A percentile compares a stretch with the other conserved stretches of the same genome.
phyloP scores from a whole-genome alignment of 768 basidiomycete species.

The Termitomyces sp. region DNA sequence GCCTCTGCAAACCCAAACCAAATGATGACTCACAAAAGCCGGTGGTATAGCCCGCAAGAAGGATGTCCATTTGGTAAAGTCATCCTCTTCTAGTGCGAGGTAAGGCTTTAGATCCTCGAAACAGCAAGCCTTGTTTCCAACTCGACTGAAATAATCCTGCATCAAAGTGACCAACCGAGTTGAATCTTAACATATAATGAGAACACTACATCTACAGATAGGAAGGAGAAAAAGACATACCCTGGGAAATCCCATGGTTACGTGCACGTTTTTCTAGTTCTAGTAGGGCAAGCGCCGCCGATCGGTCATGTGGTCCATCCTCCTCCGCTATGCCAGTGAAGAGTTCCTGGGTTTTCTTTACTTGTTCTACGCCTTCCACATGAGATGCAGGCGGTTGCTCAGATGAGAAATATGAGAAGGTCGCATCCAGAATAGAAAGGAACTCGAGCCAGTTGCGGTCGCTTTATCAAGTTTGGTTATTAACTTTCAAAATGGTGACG shows the following conservation, averaged over 20 bases:
- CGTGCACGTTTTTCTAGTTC: conserved; percentile 68
- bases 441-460: conserved; percentile 90
- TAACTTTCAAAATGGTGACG: neutral
- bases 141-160: conserved; percentile 63
- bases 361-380: conserved; percentile 31
- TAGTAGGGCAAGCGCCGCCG: conserved; percentile 67
- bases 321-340: conserved; percentile 54
- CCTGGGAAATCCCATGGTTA: conserved; percentile 43
- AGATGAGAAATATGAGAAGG: conserved; percentile 41
- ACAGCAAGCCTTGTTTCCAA: conserved; percentile 83
- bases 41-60: conserved; percentile 47
- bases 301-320: conserved; percentile 72
- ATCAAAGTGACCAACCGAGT: conserved; percentile 44
- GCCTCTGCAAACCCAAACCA: neutral
- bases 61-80: conserved; percentile 46
- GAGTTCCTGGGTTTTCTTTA: conserved; percentile 44
- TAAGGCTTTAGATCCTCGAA: conserved; percentile 83
- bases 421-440: conserved; percentile 65
- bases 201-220: neutral
- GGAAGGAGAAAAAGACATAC: conserved; percentile 23
- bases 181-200: conserved; percentile 33
- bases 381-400: conserved; percentile 23
- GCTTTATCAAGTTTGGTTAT: conserved; percentile 31
- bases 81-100: conserved; percentile 44
- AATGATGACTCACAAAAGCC: conserved; percentile 39